These are phyloP conservation scores for Ensete ventricosum DNA, from an alignment of 176 grass and related monocot species.

Conservation along the genomic window DNA sequence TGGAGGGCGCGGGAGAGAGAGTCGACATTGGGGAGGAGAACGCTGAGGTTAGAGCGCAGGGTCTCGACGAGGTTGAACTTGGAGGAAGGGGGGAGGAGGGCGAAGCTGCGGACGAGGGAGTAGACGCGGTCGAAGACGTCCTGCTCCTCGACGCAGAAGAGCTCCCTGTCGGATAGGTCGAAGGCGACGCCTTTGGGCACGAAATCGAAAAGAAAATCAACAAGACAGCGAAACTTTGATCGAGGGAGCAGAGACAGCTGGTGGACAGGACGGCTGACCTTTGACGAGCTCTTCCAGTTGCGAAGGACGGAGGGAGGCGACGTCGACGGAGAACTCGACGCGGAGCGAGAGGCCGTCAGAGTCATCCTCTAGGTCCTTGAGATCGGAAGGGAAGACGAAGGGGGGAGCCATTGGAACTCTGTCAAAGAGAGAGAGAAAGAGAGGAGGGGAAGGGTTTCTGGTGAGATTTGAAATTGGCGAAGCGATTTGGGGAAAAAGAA, in stretches of 20 bases:
- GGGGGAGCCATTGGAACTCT: conserved; percentile 43
- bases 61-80: conserved; percentile 89
- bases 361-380: conserved; percentile 62
- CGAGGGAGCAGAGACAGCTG: neutral
- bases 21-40: conserved; percentile 82
- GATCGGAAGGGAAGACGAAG: conserved; percentile 62
- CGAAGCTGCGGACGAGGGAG: conserved; percentile 69
- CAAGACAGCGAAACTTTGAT: neutral
- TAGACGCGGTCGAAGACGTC: conserved; percentile 78
- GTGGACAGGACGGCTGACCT: conserved; percentile 28
- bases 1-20: conserved; percentile 56
- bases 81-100: conserved; percentile 41
- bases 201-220: conserved; percentile 6
- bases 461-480: neutral
- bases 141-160: conserved; percentile 93
- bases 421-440: neutral
- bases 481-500: neutral
- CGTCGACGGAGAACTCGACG: conserved; percentile 40
- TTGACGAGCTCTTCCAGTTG: conserved; percentile 94
- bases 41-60: conserved; percentile 89
- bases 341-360: conserved; percentile 39
- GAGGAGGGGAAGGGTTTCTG: neutral
- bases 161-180: conserved; percentile 80
- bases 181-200: conserved; percentile 54
- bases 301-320: conserved; percentile 53